A percentile compares a stretch with the other conserved stretches of the same genome.
phyloP scores from a whole-genome alignment of 2,329 filamentous ascomycete genomes.

The Emydomyces testavorans region DNA sequence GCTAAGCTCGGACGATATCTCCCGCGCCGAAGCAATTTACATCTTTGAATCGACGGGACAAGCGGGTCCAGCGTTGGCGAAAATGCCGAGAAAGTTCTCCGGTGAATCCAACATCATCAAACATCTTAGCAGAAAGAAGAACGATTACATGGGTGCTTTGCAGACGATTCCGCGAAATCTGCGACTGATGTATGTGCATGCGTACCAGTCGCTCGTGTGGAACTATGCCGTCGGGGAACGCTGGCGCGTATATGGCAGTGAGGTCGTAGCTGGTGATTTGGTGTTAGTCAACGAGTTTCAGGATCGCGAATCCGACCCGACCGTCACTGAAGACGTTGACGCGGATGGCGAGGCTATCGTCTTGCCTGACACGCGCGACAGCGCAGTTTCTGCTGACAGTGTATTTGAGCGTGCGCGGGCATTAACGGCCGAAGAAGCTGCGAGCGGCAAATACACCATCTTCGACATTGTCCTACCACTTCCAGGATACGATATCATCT shows the following conservation, averaged over 20 bases:
- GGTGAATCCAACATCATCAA: slow-evolving; percentile 70
- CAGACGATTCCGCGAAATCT: slow-evolving; percentile 69
- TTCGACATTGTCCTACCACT: slow-evolving; percentile 83
- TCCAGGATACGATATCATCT: slow-evolving; percentile 83
- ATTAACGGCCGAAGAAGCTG: slow-evolving; percentile 65
- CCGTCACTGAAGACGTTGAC: slow-evolving; percentile 36
- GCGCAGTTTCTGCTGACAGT: slow-evolving; percentile 43
- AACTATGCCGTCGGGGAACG: slow-evolving; percentile 73
- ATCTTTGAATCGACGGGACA: slow-evolving; percentile 56
- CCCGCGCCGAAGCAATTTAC: slow-evolving; percentile 66
- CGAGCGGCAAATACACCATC: slow-evolving; percentile 63
- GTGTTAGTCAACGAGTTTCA: slow-evolving; percentile 54
- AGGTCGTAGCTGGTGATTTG: slow-evolving; percentile 74
- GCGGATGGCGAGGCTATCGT: slow-evolving; percentile 57
- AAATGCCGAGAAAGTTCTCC: slow-evolving; percentile 67
- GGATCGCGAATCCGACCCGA: slow-evolving; percentile 20
- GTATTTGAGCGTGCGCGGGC: slow-evolving; percentile 58
- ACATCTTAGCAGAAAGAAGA: slow-evolving; percentile 49
- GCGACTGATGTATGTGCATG: slow-evolving; percentile 89
- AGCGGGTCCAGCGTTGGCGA: slow-evolving; percentile 48
- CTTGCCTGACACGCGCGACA: slow-evolving; percentile 47
- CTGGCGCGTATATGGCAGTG: slow-evolving; percentile 61
- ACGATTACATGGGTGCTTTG: slow-evolving; percentile 72
- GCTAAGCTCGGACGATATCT: slow-evolving; percentile 62
- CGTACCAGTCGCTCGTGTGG: slow-evolving; percentile 92